Evolutionary conservation across 345 rosid species (phyloP), one percentile per base, ranked within the genome.

Genomic region (Kandelia obovata): DNA sequence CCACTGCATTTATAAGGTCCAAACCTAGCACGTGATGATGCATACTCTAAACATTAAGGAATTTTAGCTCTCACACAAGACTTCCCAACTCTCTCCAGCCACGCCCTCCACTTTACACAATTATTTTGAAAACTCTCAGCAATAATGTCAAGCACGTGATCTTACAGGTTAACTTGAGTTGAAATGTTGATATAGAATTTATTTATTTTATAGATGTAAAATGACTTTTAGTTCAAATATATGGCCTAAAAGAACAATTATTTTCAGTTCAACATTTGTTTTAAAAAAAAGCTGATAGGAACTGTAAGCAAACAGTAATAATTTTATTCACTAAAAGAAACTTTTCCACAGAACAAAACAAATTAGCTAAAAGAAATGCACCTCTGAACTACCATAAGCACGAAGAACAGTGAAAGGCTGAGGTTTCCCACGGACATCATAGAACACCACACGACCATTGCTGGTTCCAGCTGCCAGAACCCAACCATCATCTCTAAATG

Each of bases 401-500:
- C 87, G 94, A 73, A 95, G 92, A 80, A 88, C 88, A 51, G 94
- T 86, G 53, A 87, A 82, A 63, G 98, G 98, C 78, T 89, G 90
- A 27, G 95, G 90, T 71, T 88, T 95, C 77, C 89, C 92, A 31
- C 98, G 98, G 74, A 95, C 83, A 75, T 95, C 98, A 65, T 90
- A 92, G 71, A 95, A 92, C 53, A 92, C 99, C 65, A 95, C 88
- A 64, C 90, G 83, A 60, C 98, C 99, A 71, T 80, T 88, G 79
- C 94, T 79, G 34, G 98, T 92, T 75, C 99, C 99, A 69, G 96
- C 96, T 74, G 94, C 92, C 74, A 92, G 82, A 69, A 88, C 70
- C 92, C 82, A 78, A 58, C 96, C 99, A 86, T 92, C 97, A 73
- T 95, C 99, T 83, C 87, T 89, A 81, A 84, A 92, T 65, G 96